Conservation (phyloP, 2,329 filamentous ascomycete genomes). For the Myriosclerotinia curreyana region DNA sequence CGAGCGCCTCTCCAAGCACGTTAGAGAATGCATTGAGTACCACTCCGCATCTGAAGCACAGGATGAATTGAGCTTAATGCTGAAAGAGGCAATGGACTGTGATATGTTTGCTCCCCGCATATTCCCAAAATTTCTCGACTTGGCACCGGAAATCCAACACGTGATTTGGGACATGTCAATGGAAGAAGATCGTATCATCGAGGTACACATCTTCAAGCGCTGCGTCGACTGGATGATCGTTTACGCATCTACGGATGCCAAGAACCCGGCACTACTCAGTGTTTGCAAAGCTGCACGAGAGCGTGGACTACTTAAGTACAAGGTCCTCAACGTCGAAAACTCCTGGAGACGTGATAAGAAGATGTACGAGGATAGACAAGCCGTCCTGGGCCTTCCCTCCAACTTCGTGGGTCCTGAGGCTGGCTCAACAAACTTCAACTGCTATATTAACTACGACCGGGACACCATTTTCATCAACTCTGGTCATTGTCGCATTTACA, state of each 20-base stretch:
- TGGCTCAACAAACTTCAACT: neutral
- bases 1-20: neutral
- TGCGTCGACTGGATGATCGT: conserved; percentile 1
- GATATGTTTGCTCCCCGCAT: neutral
- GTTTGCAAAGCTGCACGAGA: neutral
- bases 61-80: neutral
- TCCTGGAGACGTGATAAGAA: conserved; percentile 7
- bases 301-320: neutral
- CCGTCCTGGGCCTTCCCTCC: neutral
- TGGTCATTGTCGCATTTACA: neutral
- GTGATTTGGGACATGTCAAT: neutral
- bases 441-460: neutral
- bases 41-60: neutral
- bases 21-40: neutral
- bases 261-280: neutral
- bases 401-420: conserved; percentile 6
- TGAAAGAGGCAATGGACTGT: neutral
- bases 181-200: neutral
- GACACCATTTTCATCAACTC: conserved; percentile 1
- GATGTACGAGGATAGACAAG: conserved; percentile 2
- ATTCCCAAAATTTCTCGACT: neutral
- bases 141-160: neutral
- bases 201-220: neutral
- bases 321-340: neutral
- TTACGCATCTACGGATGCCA: conserved; percentile 3